Evolutionary conservation across 257 asterid species (phyloP), one percentile per base, ranked within the genome.

Genomic region (Solanum lignicaule): DNA sequence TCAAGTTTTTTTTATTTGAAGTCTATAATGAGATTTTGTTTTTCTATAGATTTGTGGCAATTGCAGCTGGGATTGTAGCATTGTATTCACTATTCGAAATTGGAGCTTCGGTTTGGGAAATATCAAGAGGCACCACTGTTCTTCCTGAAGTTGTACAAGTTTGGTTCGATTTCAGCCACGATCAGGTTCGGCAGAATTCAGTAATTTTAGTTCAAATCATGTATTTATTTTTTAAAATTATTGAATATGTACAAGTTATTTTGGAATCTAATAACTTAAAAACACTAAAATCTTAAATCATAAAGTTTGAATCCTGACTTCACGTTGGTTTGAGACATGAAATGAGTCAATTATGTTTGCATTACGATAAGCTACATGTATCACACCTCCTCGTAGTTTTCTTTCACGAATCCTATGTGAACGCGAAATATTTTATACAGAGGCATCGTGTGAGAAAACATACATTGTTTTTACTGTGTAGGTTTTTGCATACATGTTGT

Each of bases 101-200:
- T 68, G 94, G 91, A 16, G 92, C 93, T 60, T 88, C 93, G 16
- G 88, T 89, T 16, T 91, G 93, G 94, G 94, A 92, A 85, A 89
- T 92, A 33, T 88, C 89, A 75, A 86, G 92, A 21, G 91, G 90
- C 48, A 79, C 86, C 75, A 91, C 94, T 43, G 16, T 91, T 12
- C 78, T 92, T 8, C 92, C 94, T 4, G 94, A 92, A 81, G 71
- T 87, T 32, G 83, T 92, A 5, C 94, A 92, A 84, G 89, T 92
- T 46, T 92, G 94, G 94, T 92, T 92, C 85, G 93, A 92, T 83
- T 92, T 92, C 87, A 71, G 88, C 83, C 94, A 91, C 23, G 94
- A 92, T 66, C 94, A 92, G 94, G 94, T 92, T 25, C 29, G 16
- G 1, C 1, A 10, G 0, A 66, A 27, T 66, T 27, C 4, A 66